Conservation (phyloP, 2,329 filamentous ascomycete genomes). For the Cytospora piceae region DNA sequence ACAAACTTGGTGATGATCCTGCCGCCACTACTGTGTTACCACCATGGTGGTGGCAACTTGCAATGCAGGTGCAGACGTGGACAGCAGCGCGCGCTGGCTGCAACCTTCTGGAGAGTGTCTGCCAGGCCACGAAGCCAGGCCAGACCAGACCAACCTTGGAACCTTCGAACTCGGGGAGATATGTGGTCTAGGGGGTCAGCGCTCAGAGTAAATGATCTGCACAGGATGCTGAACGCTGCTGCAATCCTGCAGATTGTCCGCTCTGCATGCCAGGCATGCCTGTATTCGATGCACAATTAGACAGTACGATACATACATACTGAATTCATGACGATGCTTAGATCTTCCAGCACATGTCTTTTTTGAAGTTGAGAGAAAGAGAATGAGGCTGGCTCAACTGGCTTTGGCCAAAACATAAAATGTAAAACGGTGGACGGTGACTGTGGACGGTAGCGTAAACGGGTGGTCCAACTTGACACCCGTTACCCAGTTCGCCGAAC, state of each 20-base stretch:
- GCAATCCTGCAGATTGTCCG: slow-evolving; percentile 18
- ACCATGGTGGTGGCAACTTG: slow-evolving; percentile 18
- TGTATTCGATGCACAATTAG: not conserved
- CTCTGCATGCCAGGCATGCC: not conserved
- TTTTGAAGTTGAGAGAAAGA: not conserved
- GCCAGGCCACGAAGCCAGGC: not conserved
- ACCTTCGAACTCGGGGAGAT: not conserved
- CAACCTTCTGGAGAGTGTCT: slow-evolving; percentile 4
- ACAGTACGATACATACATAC: not conserved
- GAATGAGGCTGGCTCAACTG: not conserved
- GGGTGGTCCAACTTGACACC: not conserved
- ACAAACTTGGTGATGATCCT: slow-evolving; percentile 2
- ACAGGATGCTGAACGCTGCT: slow-evolving; percentile 9
- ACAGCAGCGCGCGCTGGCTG: slow-evolving; percentile 19
- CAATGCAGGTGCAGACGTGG: slow-evolving; percentile 20
- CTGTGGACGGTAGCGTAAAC: not conserved
- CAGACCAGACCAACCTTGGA: slow-evolving; percentile 5
- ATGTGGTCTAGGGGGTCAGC: slow-evolving; percentile 14
- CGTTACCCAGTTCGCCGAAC: not conserved
- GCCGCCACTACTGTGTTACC: slow-evolving; percentile 15
- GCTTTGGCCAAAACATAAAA: no score
- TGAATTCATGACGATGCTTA: not conserved
- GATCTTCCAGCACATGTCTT: not conserved
- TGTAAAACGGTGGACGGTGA: not conserved
- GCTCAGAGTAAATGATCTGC: not conserved